Evolutionary conservation across 192 early-diverging fungal genomes (phyloP).

Genomic region (Entophlyctis luteolus): DNA sequence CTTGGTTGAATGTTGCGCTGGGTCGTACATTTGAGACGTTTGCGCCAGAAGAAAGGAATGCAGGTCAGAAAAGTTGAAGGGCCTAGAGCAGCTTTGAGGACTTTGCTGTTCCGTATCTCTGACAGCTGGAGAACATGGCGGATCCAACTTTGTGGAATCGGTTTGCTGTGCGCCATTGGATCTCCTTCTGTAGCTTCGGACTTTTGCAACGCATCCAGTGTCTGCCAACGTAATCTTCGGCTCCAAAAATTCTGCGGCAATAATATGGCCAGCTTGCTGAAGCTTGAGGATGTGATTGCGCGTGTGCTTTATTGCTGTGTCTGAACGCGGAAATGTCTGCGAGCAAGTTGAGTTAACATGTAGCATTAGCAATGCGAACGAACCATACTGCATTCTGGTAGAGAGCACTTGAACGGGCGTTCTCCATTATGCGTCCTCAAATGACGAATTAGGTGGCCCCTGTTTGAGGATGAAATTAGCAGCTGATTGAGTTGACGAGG

Average conservation of each 20-base stretch:
- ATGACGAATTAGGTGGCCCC: conserved; percentile 19
- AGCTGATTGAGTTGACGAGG: not conserved
- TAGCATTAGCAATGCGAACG: not conserved
- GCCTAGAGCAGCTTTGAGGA: too few relatives aligned
- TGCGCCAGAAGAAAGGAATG: too few relatives aligned
- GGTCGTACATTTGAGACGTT: too few relatives aligned
- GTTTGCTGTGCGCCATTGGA: too few relatives aligned
- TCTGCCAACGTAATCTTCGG: not conserved
- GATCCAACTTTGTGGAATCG: too few relatives aligned
- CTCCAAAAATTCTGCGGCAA: not conserved
- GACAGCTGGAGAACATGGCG: too few relatives aligned
- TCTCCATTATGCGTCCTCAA: conserved; percentile 10
- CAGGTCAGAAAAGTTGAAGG: too few relatives aligned
- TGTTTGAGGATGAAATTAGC: not conserved
- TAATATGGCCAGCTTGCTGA: conserved; percentile 5
- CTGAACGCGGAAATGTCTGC: conserved; percentile 10
- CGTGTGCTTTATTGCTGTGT: conserved; percentile 19
- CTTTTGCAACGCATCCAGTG: too few relatives aligned
- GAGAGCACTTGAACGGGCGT: conserved; percentile 15
- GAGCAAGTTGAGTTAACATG: not conserved
- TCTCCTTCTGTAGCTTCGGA: too few relatives aligned
- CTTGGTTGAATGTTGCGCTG: too few relatives aligned
- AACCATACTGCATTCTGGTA: conserved; percentile 9
- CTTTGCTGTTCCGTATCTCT: too few relatives aligned
- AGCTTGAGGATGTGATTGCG: conserved; percentile 5